phyloP scores from a whole-genome alignment of 495 filamentous ascomycete genomes.

The Tuber aestivum region DNA sequence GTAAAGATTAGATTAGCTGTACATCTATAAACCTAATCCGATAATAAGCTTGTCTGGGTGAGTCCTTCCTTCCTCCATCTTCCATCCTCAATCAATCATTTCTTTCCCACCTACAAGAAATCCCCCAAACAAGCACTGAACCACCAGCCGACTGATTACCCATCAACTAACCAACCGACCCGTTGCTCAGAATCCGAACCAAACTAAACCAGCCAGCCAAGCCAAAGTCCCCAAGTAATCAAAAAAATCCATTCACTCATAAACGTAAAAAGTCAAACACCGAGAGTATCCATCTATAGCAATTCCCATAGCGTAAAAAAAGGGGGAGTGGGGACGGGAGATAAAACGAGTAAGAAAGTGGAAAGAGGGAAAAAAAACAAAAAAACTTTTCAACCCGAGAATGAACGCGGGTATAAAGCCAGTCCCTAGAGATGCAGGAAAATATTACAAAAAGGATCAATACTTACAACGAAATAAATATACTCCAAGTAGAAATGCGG shows the following conservation, averaged over 20 bases:
- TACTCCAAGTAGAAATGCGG: slow-evolving; percentile 13
- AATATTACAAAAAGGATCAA: slow-evolving; percentile 38
- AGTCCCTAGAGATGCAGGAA: slow-evolving; percentile 17
- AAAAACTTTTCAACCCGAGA: slow-evolving; percentile 7
- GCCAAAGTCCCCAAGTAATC: not conserved
- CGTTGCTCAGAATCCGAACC: not conserved
- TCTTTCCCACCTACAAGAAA: not conserved
- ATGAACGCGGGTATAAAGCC: slow-evolving; percentile 3
- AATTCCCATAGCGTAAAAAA: slow-evolving; percentile 9
- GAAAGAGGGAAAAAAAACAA: slow-evolving; percentile 6
- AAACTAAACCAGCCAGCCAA: not conserved
- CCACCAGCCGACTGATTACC: not conserved
- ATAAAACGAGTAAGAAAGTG: not conserved
- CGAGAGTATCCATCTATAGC: slow-evolving; percentile 4
- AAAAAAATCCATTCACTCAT: not conserved
- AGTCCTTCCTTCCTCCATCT: not conserved
- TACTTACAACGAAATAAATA: slow-evolving; percentile 33
- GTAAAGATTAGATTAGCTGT: slow-evolving; percentile 4
- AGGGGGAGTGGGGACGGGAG: not conserved
- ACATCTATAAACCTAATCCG: slow-evolving; percentile 5
- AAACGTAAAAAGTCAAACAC: slow-evolving; percentile 7
- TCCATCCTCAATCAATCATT: not conserved
- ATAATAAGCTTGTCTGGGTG: not conserved
- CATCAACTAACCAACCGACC: not conserved
- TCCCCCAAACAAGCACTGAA: not conserved